Percentiles rank a stretch among this genome's conserved stretches.
These are phyloP conservation scores for Diaporthe longicolla DNA, from an alignment of 2,329 filamentous ascomycete genomes.

Conservation along the genomic window DNA sequence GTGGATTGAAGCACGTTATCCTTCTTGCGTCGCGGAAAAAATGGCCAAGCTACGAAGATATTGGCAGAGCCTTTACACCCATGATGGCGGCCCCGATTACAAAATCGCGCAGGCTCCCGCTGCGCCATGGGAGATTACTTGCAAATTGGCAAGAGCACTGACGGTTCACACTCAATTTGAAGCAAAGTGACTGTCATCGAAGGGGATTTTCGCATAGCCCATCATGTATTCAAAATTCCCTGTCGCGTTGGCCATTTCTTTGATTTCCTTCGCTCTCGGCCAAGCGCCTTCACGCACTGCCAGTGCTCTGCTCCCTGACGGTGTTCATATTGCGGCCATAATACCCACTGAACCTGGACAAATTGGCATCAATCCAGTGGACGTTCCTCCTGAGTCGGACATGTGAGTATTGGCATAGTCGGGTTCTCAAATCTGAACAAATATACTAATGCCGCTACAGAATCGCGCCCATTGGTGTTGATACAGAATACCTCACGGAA, in stretches of 20 bases:
- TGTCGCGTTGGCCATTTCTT: conserved; percentile 13
- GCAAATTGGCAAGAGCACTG: conserved; percentile 18
- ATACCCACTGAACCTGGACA: conserved; percentile 20
- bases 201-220: neutral
- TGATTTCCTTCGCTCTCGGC: conserved; percentile 13
- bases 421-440: conserved; percentile 13
- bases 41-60: conserved; percentile 12
- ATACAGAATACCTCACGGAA: conserved; percentile 15
- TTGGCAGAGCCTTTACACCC: conserved; percentile 13
- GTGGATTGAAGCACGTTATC: conserved; percentile 10
- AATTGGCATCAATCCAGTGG: conserved; percentile 24
- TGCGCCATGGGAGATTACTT: conserved; percentile 1
- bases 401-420: conserved; percentile 8
- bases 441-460: conserved; percentile 15
- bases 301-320: neutral
- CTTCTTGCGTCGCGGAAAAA: neutral
- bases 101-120: conserved; percentile 10
- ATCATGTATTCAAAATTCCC: conserved; percentile 10
- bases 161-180: conserved; percentile 15
- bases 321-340: conserved; percentile 9
- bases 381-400: conserved; percentile 18
- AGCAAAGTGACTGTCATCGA: conserved; percentile 13
- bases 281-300: conserved; percentile 20
- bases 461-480: conserved; percentile 18
- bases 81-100: conserved; percentile 17